Base-by-base conservation (phyloP, 1,139 yeast genomes). In the Yamadazyma conglobata region DNA sequence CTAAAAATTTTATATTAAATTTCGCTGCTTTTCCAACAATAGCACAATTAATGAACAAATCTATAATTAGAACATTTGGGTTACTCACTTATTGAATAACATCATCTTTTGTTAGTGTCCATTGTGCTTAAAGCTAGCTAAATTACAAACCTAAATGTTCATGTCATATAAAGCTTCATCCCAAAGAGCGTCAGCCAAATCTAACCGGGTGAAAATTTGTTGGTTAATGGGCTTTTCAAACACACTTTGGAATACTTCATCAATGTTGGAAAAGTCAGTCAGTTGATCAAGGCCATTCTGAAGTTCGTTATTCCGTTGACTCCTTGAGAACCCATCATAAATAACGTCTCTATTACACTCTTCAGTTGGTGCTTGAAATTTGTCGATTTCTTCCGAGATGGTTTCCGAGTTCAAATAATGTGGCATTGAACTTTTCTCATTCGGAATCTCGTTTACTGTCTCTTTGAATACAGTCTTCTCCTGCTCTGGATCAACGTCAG, bases 131-230 rank as follows among this genome's bases (percentile, higher is more conserved):
- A n/a, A n/a, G n/a, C n/a, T n/a, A n/a, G n/a, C n/a, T n/a, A n/a
- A n/a, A n/a, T n/a, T n/a, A n/a, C n/a, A n/a, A n/a, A n/a, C 9
- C 19, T 17, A 17, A 17, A 7, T 19, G 10, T 19, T 19, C 22
- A 14, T 23, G 10, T 23, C 25, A 18, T 24, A 24, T 3, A 32
- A 19, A 5, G 33, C 32, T 18, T 34, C 35, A 22, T 34, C 37
- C 37, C 37, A 34, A 14, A 34, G 16, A 2, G 32, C 30, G 25
- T 34, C 34, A 6, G 37, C 31, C 18, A 34, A 22, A 23, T 34
- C 28, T 11, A 28, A 19, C 14, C 37, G 24, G 4, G 37, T 31
- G n/a, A 31, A 16, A 8, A 34, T 19, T 11, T 28, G 32, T 27
- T 34, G 37, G 17, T 30, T 34, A 9, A 22, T 13, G 8, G 35